These are phyloP conservation scores for Oxytropis ochrocephala DNA, from an alignment of 306 rosid genomes.

Conservation along the genomic window DNA sequence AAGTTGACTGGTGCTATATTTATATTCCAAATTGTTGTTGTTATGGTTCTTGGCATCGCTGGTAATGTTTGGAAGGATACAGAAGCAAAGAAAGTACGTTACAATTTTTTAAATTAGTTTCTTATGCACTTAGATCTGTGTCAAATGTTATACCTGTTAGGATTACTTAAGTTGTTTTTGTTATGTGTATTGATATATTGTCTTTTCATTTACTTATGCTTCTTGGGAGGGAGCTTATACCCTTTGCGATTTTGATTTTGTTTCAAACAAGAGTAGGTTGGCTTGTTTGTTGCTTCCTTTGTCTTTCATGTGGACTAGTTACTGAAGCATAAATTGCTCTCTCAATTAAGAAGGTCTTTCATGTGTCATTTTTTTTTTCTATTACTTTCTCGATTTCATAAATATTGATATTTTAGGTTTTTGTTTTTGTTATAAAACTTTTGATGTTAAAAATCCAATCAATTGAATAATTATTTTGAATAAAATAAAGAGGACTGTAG, in stretches of 20 bases:
- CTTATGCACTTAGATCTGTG: slow-evolving; percentile 10
- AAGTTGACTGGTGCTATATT: slow-evolving; percentile 98
- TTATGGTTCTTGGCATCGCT: slow-evolving; percentile 90
- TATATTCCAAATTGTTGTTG: slow-evolving; percentile 92
- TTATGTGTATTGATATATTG: not conserved
- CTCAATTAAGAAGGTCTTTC: not conserved
- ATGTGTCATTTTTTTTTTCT: slow-evolving; percentile 9
- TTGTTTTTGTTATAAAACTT: too few relatives aligned
- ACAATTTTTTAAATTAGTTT: slow-evolving; percentile 14
- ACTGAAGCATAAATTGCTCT: not conserved
- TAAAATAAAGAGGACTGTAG: not conserved
- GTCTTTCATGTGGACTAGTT: slow-evolving; percentile 8
- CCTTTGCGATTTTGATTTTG: not conserved
- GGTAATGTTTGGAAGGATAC: slow-evolving; percentile 99
- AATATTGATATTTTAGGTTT: too few relatives aligned
- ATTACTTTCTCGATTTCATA: not conserved
- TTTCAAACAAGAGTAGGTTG: not conserved
- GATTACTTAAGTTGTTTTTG: not conserved
- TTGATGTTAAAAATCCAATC: not conserved
- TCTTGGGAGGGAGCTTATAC: not conserved
- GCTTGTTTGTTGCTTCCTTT: slow-evolving; percentile 10
- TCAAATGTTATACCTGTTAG: not conserved
- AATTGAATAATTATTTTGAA: not conserved
- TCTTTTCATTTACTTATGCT: slow-evolving; percentile 3
- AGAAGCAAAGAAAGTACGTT: slow-evolving; percentile 84